Conservation (phyloP, 2,329 filamentous ascomycete genomes). For the Zymoseptoria pseudotritici region DNA sequence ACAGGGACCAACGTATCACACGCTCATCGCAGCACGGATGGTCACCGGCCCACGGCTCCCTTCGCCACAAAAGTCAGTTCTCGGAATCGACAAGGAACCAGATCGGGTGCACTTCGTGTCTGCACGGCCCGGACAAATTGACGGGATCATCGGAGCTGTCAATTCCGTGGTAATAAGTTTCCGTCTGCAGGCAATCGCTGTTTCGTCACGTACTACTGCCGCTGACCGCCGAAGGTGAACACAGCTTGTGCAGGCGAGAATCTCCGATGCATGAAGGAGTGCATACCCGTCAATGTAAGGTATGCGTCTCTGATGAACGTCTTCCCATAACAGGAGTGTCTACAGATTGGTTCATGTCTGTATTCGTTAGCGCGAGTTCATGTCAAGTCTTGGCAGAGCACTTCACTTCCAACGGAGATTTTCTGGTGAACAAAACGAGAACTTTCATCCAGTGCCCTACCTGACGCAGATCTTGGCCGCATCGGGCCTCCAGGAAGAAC, state of each 20-base stretch:
- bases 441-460: background rate
- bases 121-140: background rate
- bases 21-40: background rate
- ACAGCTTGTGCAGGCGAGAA: background rate
- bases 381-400: background rate
- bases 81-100: background rate
- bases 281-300: background rate
- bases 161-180: background rate
- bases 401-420: background rate
- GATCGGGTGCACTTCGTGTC: background rate
- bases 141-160: background rate
- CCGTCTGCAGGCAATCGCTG: background rate
- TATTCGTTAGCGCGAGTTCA: background rate
- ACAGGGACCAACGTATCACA: background rate
- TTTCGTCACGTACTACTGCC: background rate
- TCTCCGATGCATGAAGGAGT: background rate
- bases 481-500: background rate
- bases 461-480: constrained; percentile 1
- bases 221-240: background rate
- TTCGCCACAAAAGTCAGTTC: background rate
- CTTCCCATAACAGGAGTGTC: background rate
- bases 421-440: background rate
- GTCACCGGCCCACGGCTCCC: background rate
- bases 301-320: background rate
- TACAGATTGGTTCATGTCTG: background rate